Evolutionary conservation across 805 yeast species (phyloP).

Genomic region (Sugiyamaella chiloensis): DNA sequence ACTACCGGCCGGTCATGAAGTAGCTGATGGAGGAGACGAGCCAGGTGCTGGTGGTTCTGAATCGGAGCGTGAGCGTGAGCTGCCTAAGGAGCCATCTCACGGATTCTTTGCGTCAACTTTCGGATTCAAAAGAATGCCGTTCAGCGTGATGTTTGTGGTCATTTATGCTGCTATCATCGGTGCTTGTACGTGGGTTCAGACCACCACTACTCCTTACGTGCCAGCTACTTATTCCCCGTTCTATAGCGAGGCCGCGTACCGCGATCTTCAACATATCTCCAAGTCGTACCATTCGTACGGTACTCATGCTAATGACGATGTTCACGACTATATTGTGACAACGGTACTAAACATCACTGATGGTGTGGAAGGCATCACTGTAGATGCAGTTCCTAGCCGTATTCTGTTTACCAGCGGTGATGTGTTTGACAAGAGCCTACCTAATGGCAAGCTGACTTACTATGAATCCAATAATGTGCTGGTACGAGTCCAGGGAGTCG

Average conservation of each 20-base stretch:
- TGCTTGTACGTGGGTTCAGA: conserved; percentile 6
- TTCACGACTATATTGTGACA: conserved; percentile 60
- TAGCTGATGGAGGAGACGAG: background rate
- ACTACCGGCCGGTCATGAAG: background rate
- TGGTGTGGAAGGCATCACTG: conserved; percentile 35
- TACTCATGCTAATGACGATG: conserved; percentile 70
- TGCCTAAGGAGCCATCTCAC: background rate
- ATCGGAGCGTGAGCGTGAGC: too few relatives aligned
- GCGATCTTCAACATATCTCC: conserved; percentile 67
- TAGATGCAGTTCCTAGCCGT: conserved; percentile 39
- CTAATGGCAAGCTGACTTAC: conserved; percentile 53
- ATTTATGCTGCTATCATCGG: conserved; percentile 14
- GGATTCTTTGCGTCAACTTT: conserved; percentile 20
- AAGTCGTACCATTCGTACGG: conserved; percentile 71
- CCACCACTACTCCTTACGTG: conserved; percentile 8
- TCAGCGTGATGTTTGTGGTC: conserved; percentile 22
- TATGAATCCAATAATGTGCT: conserved; percentile 81
- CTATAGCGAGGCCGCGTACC: conserved; percentile 49
- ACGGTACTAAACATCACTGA: conserved; percentile 41
- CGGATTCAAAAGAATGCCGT: conserved; percentile 24
- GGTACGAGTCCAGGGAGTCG: conserved; percentile 66
- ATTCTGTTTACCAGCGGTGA: conserved; percentile 51
- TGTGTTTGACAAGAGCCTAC: conserved; percentile 37
- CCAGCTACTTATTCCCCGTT: conserved; percentile 11
- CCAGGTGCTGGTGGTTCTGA: background rate